phyloP scores from a whole-genome alignment of 768 basidiomycete genomes.

The Boletellus ananiceps region DNA sequence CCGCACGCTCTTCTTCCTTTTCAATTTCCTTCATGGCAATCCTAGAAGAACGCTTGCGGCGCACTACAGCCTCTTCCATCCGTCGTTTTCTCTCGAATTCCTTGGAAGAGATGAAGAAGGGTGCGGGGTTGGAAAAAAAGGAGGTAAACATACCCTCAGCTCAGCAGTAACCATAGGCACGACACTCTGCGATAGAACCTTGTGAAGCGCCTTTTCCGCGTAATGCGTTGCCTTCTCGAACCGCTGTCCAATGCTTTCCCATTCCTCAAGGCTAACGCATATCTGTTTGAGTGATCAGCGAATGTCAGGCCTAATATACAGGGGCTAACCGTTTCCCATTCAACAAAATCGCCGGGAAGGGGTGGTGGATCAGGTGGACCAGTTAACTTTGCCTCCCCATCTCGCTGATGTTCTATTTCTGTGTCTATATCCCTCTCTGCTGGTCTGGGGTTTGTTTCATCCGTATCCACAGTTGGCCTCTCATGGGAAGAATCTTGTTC shows the following conservation, averaged over 20 bases:
- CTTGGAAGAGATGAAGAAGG: constrained; percentile 33
- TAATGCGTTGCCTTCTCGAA: constrained; percentile 77
- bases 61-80: constrained; percentile 70
- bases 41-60: constrained; percentile 88
- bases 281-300: constrained; percentile 45
- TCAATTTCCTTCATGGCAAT: constrained; percentile 79
- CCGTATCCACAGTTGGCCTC: background rate
- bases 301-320: background rate
- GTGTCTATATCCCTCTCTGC: background rate
- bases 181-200: constrained; percentile 57
- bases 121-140: background rate
- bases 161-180: constrained; percentile 67
- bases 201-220: constrained; percentile 75
- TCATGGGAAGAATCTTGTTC: constrained; percentile 1
- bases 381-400: background rate
- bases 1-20: constrained; percentile 64
- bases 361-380: constrained; percentile 11
- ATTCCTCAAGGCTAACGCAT: constrained; percentile 78
- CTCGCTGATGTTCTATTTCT: constrained; percentile 5
- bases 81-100: constrained; percentile 58
- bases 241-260: constrained; percentile 72
- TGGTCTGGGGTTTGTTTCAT: background rate
- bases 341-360: constrained; percentile 55
- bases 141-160: constrained; percentile 46
- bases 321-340: constrained; percentile 86